These are phyloP conservation scores for Balakata baccata DNA, from an alignment of 345 rosid genomes.

Conservation along the genomic window DNA sequence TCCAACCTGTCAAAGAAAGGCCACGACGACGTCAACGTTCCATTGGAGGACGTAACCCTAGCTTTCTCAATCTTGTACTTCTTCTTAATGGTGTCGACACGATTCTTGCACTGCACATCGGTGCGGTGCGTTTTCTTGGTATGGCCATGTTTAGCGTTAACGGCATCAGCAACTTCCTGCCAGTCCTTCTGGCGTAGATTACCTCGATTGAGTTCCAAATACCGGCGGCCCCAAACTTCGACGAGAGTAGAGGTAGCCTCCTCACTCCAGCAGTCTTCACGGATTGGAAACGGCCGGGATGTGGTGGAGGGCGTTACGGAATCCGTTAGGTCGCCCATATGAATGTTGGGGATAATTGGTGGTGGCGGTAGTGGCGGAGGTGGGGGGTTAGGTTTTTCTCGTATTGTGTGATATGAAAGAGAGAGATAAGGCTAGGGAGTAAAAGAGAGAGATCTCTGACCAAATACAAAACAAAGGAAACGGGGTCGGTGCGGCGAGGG, in stretches of 20 bases:
- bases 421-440: not conserved
- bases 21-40: constrained; percentile 64
- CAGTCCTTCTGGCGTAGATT: constrained; percentile 98
- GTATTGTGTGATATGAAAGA: not conserved
- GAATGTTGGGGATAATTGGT: not conserved
- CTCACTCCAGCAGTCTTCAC: constrained; percentile 99
- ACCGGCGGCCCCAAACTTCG: constrained; percentile 91
- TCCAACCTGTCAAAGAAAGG: constrained; percentile 79
- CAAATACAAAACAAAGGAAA: constrained; percentile 6
- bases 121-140: constrained; percentile 86
- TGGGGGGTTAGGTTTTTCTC: not conserved
- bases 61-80: constrained; percentile 92
- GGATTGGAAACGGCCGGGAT: constrained; percentile 51
- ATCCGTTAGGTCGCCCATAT: constrained; percentile 27
- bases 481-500: constrained; percentile 35
- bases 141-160: constrained; percentile 80
- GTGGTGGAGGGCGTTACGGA: constrained; percentile 17
- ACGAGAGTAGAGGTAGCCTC: constrained; percentile 94
- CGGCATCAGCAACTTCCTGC: constrained; percentile 95
- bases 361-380: not conserved
- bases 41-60: constrained; percentile 58
- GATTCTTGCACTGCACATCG: constrained; percentile 97
- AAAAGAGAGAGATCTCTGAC: constrained; percentile 4
- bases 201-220: constrained; percentile 82
- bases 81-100: constrained; percentile 95